Evolutionary conservation across 495 filamentous ascomycete genomes (phyloP).

Genomic region (Hypoxylon subgilvum): DNA sequence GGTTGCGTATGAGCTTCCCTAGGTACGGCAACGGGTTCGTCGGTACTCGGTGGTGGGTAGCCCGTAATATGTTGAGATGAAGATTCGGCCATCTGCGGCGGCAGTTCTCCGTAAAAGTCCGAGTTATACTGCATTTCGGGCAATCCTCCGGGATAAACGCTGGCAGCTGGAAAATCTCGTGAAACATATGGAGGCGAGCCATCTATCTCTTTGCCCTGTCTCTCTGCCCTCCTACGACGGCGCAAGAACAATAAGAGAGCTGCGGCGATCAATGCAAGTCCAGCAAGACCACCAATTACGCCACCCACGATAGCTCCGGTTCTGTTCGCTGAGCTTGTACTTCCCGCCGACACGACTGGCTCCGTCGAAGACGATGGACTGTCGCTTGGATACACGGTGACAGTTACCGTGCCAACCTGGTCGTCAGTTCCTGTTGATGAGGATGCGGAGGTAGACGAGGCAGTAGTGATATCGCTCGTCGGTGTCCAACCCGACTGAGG

Average conservation of each 20-base stretch:
- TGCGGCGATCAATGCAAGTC: conserved; percentile 40
- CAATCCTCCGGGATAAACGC: conserved; percentile 23
- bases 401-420: conserved; percentile 16
- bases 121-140: conserved; percentile 36
- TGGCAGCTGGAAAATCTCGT: conserved; percentile 12
- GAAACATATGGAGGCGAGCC: conserved; percentile 19
- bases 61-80: conserved; percentile 28
- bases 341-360: neutral
- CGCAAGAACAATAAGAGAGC: conserved; percentile 39
- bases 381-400: conserved; percentile 26
- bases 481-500: conserved; percentile 11
- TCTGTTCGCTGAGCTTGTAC: conserved; percentile 8
- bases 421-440: conserved; percentile 2
- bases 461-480: conserved; percentile 17
- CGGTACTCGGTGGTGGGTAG: conserved; percentile 16
- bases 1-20: conserved; percentile 5
- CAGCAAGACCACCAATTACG: conserved; percentile 47
- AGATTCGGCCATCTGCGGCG: conserved; percentile 36
- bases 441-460: neutral
- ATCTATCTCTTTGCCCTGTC: conserved; percentile 19
- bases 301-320: conserved; percentile 49
- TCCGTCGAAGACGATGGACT: conserved; percentile 21
- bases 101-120: conserved; percentile 41
- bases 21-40: conserved; percentile 12
- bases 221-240: conserved; percentile 15